Conservation (phyloP, 805 yeast genomes). For the Ogataea siamensis region DNA sequence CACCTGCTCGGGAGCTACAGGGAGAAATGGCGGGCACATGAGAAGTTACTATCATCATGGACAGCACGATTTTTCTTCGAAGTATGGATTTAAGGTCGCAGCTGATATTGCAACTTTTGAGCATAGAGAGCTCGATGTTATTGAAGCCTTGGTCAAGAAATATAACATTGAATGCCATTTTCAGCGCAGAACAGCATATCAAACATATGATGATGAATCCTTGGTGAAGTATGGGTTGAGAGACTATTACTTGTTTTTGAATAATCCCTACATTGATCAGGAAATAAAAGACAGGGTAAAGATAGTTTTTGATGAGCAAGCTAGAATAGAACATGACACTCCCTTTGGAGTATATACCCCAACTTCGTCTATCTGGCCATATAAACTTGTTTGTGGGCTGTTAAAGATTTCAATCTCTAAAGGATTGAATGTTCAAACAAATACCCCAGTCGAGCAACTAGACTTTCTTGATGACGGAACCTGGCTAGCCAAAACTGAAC, state of each 20-base stretch:
- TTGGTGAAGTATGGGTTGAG: constrained; percentile 14
- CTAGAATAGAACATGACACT: constrained; percentile 30
- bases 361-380: constrained; percentile 46
- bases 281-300: constrained; percentile 30
- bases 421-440: constrained; percentile 42
- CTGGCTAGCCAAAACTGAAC: constrained; percentile 34
- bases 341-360: constrained; percentile 37
- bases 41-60: constrained; percentile 33
- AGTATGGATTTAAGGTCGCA: constrained; percentile 30
- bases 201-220: constrained; percentile 30
- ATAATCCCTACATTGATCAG: constrained; percentile 31
- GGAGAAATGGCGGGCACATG: constrained; percentile 49
- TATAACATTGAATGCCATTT: constrained; percentile 39
- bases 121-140: constrained; percentile 32
- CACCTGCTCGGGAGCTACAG: constrained; percentile 41
- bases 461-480: constrained; percentile 25
- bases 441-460: constrained; percentile 38
- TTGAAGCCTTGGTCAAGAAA: constrained; percentile 35
- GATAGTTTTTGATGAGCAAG: constrained; percentile 33
- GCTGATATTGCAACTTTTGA: constrained; percentile 39
- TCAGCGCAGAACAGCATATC: constrained; percentile 35
- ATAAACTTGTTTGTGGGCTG: constrained; percentile 38
- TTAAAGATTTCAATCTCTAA: constrained; percentile 32
- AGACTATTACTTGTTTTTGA: constrained; percentile 25
- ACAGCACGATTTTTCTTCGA: constrained; percentile 16